Evolutionary conservation across 371 early-diverging fungal species (phyloP).

Genomic region (Mortierella sp.): DNA sequence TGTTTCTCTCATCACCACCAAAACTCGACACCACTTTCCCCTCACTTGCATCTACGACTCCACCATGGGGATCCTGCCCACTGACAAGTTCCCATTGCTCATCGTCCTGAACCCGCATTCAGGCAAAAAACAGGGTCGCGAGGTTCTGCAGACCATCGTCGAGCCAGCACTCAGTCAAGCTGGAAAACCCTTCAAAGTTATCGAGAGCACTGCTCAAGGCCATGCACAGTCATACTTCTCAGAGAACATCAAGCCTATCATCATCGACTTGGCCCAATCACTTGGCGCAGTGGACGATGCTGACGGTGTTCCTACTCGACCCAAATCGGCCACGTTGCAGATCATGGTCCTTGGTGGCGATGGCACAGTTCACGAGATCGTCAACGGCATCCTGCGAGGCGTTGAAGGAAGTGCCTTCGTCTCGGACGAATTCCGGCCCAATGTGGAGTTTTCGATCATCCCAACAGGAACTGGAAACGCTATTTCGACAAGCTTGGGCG

Average conservation of each 20-base stretch:
- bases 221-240: slow-evolving; percentile 33
- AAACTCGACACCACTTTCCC: too few relatives aligned
- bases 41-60: not conserved
- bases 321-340: slow-evolving; percentile 31
- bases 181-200: slow-evolving; percentile 21
- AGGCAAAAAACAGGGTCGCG: slow-evolving; percentile 32
- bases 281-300: slow-evolving; percentile 14
- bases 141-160: slow-evolving; percentile 17
- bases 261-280: slow-evolving; percentile 45
- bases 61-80: slow-evolving; percentile 43
- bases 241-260: slow-evolving; percentile 43
- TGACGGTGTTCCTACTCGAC: slow-evolving; percentile 3
- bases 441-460: slow-evolving; percentile 37
- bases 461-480: slow-evolving; percentile 52
- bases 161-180: slow-evolving; percentile 36
- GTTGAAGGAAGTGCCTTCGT: slow-evolving; percentile 31
- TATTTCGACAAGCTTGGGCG: slow-evolving; percentile 43
- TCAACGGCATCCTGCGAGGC: slow-evolving; percentile 42
- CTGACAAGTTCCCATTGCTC: slow-evolving; percentile 32
- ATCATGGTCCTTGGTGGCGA: slow-evolving; percentile 52
- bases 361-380: slow-evolving; percentile 47
- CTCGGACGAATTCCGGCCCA: slow-evolving; percentile 39
- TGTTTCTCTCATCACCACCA: too few relatives aligned
- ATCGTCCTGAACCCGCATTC: slow-evolving; percentile 50
- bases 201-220: slow-evolving; percentile 36